These are phyloP conservation scores for Phoma sp. DNA, from an alignment of 2,329 filamentous ascomycete genomes.

Conservation along the genomic window DNA sequence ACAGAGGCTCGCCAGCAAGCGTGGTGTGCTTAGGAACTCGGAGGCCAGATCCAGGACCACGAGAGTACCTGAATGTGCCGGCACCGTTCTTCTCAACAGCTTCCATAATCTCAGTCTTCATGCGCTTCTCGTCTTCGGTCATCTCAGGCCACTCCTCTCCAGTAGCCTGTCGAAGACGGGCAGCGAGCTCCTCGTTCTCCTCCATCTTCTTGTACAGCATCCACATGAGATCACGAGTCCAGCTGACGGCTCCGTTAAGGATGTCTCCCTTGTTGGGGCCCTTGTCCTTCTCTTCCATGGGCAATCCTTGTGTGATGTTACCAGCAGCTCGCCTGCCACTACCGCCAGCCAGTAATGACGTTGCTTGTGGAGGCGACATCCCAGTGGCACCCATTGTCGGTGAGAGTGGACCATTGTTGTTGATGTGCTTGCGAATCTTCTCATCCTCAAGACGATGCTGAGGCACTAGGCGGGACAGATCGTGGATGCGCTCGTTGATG, in stretches of 20 bases:
- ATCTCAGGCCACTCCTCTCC: slow-evolving; percentile 52
- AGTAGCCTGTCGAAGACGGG: slow-evolving; percentile 61
- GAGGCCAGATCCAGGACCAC: slow-evolving; percentile 81
- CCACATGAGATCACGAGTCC: slow-evolving; percentile 99
- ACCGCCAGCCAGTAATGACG: slow-evolving; percentile 85
- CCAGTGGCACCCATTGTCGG: slow-evolving; percentile 77
- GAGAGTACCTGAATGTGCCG: slow-evolving; percentile 81
- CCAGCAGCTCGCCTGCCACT: slow-evolving; percentile 81
- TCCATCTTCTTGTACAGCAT: slow-evolving; percentile 87
- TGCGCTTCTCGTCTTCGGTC: slow-evolving; percentile 91
- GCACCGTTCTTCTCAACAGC: slow-evolving; percentile 82
- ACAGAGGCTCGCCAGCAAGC: slow-evolving; percentile 78
- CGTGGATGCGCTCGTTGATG: slow-evolving; percentile 98
- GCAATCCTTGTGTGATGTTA: slow-evolving; percentile 90
- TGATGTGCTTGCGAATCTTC: slow-evolving; percentile 92
- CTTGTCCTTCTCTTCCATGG: slow-evolving; percentile 97
- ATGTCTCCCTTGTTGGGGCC: slow-evolving; percentile 99
- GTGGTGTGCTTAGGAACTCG: slow-evolving; percentile 94
- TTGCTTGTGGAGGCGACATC: slow-evolving; percentile 76
- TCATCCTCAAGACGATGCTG: slow-evolving; percentile 94
- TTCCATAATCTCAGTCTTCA: slow-evolving; percentile 91
- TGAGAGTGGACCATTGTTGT: slow-evolving; percentile 89
- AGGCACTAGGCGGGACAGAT: slow-evolving; percentile 91
- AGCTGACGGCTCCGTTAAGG: slow-evolving; percentile 93
- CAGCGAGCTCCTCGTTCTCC: slow-evolving; percentile 85